Evolutionary conservation across 2,329 filamentous ascomycete genomes (phyloP).

Genomic region (Didymellaceae sp.): DNA sequence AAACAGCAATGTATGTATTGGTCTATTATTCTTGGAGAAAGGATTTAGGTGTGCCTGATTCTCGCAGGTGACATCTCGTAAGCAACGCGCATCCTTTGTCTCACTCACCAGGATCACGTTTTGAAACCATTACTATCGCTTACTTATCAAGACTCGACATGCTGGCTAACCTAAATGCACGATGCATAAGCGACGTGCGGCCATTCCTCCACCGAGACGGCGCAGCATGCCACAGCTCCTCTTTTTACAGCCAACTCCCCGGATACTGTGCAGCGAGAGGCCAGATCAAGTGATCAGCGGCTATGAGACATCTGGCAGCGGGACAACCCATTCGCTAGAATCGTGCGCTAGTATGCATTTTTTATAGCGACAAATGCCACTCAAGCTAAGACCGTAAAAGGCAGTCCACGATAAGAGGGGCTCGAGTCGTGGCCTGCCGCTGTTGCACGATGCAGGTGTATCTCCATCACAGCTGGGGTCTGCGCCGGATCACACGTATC

Average conservation of each 20-base stretch:
- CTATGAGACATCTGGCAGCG: slow-evolving; percentile 15
- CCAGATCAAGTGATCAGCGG: slow-evolving; percentile 13
- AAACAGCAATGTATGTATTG: neutral
- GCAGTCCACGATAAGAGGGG: slow-evolving; percentile 30
- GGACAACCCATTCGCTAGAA: slow-evolving; percentile 12
- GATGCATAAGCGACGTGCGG: slow-evolving; percentile 13
- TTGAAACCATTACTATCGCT: no score
- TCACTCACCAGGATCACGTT: neutral
- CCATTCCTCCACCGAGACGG: slow-evolving; percentile 1
- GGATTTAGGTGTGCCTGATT: no score
- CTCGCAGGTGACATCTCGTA: neutral
- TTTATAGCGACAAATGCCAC: slow-evolving; percentile 13
- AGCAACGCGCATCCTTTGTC: no score
- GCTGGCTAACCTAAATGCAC: no score
- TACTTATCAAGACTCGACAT: slow-evolving; percentile 3
- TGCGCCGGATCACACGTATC: slow-evolving; percentile 14
- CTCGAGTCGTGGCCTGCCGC: slow-evolving; percentile 6
- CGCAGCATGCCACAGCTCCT: neutral
- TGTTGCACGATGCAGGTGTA: slow-evolving; percentile 34
- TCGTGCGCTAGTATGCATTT: slow-evolving; percentile 18
- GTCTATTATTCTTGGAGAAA: neutral
- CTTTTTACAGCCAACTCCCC: slow-evolving; percentile 3
- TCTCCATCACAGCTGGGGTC: slow-evolving; percentile 12
- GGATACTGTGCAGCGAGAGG: slow-evolving; percentile 1
- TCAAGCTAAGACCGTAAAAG: slow-evolving; percentile 3